A percentile compares a stretch with the other conserved stretches of the same genome.
Evolutionary conservation across 2,329 filamentous ascomycete species (phyloP).

Genomic region (Alternaria sp.): DNA sequence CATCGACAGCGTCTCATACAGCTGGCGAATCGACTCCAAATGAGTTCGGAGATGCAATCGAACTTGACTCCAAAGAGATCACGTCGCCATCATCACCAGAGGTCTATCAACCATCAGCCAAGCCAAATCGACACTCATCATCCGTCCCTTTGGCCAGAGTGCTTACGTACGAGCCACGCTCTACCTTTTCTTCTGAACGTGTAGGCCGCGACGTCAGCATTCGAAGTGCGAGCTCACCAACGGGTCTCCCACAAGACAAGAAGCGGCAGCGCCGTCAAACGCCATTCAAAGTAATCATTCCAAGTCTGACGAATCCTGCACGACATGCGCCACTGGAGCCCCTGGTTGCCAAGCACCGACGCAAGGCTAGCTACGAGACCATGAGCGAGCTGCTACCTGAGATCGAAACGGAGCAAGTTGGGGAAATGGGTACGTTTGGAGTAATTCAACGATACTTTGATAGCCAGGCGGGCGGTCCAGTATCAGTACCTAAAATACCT

Average conservation of each 20-base stretch:
- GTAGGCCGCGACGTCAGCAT: conserved; percentile 22
- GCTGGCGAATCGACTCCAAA: conserved; percentile 19
- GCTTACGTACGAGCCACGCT: conserved; percentile 23
- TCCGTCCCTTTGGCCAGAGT: conserved; percentile 29
- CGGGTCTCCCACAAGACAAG: conserved; percentile 19
- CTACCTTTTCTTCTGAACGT: conserved; percentile 12
- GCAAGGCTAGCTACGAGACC: conserved; percentile 32
- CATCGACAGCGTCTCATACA: conserved; percentile 21
- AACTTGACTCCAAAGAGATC: conserved; percentile 32
- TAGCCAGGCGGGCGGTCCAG: conserved; percentile 31
- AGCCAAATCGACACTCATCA: conserved; percentile 24
- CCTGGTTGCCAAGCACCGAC: conserved; percentile 37
- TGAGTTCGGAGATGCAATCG: conserved; percentile 24
- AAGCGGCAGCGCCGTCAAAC: conserved; percentile 42
- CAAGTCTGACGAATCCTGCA: conserved; percentile 13
- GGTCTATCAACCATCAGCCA: conserved; percentile 20
- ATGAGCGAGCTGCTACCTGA: conserved; percentile 33
- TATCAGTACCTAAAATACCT: conserved; percentile 17
- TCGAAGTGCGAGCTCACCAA: conserved; percentile 19
- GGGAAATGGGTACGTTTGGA: conserved; percentile 37
- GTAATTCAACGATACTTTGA: conserved; percentile 46
- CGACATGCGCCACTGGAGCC: conserved; percentile 42
- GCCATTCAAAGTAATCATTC: conserved; percentile 32
- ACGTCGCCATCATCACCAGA: conserved; percentile 19
- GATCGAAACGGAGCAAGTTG: conserved; percentile 34